Percentiles rank a stretch among this genome's conserved stretches.
Evolutionary conservation across 129 eudicot species (phyloP).

Genomic region (Flaveria robusta): DNA sequence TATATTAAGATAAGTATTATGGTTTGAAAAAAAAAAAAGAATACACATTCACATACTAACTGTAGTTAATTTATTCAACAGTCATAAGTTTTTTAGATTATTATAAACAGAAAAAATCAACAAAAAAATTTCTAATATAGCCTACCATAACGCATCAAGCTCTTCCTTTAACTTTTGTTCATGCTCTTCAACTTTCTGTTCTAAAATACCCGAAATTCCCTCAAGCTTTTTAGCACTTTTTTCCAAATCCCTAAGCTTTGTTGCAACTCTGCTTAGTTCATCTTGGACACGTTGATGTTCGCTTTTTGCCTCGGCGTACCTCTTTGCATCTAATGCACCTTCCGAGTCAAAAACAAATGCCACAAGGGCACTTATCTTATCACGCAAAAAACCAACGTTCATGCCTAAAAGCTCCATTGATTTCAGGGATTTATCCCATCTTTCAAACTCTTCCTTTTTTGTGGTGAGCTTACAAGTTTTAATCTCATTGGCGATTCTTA

Average conservation of each 20-base stretch:
- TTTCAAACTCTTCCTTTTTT: conserved; percentile 49
- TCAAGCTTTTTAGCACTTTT: conserved; percentile 35
- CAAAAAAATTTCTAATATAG: neutral
- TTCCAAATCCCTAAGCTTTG: conserved; percentile 51
- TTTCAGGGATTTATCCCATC: conserved; percentile 64
- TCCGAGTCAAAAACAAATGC: conserved; percentile 49
- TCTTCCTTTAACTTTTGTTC: conserved; percentile 52
- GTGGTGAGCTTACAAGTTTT: conserved; percentile 51
- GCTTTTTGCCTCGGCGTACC: conserved; percentile 47
- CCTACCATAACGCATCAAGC: conserved; percentile 57
- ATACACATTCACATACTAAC: too few species aligned
- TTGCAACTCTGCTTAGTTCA: conserved; percentile 45
- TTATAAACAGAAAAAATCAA: too few species aligned
- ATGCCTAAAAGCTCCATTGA: conserved; percentile 68
- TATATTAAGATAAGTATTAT: too few species aligned
- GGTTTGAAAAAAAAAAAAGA: too few species aligned
- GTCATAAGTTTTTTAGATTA: too few species aligned
- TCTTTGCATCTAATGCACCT: conserved; percentile 26
- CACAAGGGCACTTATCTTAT: conserved; percentile 42
- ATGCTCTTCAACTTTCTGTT: conserved; percentile 44
- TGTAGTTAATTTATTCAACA: too few species aligned
- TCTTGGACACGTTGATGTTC: conserved; percentile 35
- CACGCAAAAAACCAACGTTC: conserved; percentile 59
- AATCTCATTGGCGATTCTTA: conserved; percentile 52
- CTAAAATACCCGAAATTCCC: conserved; percentile 36